phyloP scores from a whole-genome alignment of 306 rosid genomes.

The Vigna trinervia region DNA sequence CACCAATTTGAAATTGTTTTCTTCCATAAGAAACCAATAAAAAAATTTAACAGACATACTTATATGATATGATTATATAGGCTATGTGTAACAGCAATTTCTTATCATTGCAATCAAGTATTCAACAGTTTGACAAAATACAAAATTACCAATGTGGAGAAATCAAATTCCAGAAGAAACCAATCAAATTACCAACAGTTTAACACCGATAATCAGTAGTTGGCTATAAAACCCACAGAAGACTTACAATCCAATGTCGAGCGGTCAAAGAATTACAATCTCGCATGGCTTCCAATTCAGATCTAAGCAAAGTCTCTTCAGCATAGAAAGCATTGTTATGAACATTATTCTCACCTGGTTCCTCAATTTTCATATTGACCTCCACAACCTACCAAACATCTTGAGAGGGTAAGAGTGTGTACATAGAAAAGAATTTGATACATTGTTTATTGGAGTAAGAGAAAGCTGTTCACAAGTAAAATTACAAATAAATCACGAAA shows the following conservation, averaged over 20 bases:
- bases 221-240: conserved; percentile 25
- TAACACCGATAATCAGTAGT: background rate
- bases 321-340: conserved; percentile 92
- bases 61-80: conserved; percentile 15
- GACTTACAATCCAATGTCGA: conserved; percentile 93
- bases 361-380: conserved; percentile 78
- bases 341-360: conserved; percentile 85
- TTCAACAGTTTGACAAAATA: conserved; percentile 23
- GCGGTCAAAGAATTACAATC: conserved; percentile 84
- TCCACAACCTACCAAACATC: conserved; percentile 74
- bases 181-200: too few species aligned
- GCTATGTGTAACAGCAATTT: conserved; percentile 11
- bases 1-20: background rate
- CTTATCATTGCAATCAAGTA: conserved; percentile 9
- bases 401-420: conserved; percentile 23
- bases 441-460: background rate
- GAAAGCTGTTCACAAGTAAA: conserved; percentile 13
- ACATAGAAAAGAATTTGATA: background rate
- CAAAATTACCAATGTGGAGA: conserved; percentile 2
- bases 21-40: background rate
- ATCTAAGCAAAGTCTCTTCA: conserved; percentile 76
- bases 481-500: background rate
- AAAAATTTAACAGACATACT: background rate
- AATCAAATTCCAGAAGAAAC: too few species aligned
- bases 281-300: conserved; percentile 83